A percentile compares a stretch with the other conserved stretches of the same genome.
These are phyloP conservation scores for Ustilago crameri DNA, from an alignment of 1,284 basidiomycete species.

Conservation along the genomic window DNA sequence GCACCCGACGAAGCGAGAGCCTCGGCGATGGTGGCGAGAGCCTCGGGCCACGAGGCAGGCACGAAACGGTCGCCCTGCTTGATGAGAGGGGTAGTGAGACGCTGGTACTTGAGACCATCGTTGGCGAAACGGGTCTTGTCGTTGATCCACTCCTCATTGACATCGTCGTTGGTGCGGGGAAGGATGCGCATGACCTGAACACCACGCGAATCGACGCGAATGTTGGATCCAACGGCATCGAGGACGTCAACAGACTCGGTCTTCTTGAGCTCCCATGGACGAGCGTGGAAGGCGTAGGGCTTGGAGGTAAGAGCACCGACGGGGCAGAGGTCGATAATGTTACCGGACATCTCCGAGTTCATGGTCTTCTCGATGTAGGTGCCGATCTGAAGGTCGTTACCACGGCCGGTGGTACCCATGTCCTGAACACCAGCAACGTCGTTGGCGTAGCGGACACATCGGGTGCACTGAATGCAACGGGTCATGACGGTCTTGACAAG, in stretches of 20 bases:
- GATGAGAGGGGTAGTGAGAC: slow-evolving; percentile 89
- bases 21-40: slow-evolving; percentile 80
- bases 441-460: slow-evolving; percentile 98
- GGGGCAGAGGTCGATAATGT: slow-evolving; percentile 92
- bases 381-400: slow-evolving; percentile 98
- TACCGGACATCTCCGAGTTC: slow-evolving; percentile 97
- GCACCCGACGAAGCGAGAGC: slow-evolving; percentile 85
- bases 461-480: slow-evolving; percentile 98
- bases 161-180: slow-evolving; percentile 94
- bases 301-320: slow-evolving; percentile 98
- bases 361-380: slow-evolving; percentile 98
- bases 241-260: slow-evolving; percentile 98
- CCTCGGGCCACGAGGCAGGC: slow-evolving; percentile 90
- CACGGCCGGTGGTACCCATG: slow-evolving; percentile 93
- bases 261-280: slow-evolving; percentile 98
- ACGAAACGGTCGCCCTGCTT: slow-evolving; percentile 93
- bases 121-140: slow-evolving; percentile 98
- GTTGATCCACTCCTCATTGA: slow-evolving; percentile 99
- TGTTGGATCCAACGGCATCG: slow-evolving; percentile 97
- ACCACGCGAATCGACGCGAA: slow-evolving; percentile 94
- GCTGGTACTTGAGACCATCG: slow-evolving; percentile 95
- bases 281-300: slow-evolving; percentile 95
- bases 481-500: slow-evolving; percentile 99
- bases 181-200: slow-evolving; percentile 97
- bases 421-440: slow-evolving; percentile 99